Percentiles rank a stretch among this genome's conserved stretches.
phyloP scores from a whole-genome alignment of 1,139 yeast genomes.

The Nakaseomyces uthaithaninus region DNA sequence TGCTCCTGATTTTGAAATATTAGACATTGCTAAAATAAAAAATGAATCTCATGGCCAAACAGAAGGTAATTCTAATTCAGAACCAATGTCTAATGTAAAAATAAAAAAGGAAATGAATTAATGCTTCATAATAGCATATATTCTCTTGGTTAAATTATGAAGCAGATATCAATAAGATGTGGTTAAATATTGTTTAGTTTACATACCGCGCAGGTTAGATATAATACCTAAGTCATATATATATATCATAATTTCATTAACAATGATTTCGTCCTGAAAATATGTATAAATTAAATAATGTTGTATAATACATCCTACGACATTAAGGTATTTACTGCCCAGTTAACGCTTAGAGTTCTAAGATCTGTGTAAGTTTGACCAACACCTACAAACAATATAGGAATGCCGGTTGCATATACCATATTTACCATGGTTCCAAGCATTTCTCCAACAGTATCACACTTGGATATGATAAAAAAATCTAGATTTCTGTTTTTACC shows the following conservation, averaged over 20 bases:
- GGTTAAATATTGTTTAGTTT: no score
- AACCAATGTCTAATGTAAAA: no score
- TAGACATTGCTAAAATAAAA: constrained; percentile 35
- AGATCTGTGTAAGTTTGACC: constrained; percentile 97
- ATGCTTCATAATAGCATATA: no score
- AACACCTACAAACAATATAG: constrained; percentile 89
- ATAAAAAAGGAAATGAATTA: neutral
- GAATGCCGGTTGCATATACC: constrained; percentile 95
- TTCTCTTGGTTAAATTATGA: no score
- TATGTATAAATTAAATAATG: constrained; percentile 4
- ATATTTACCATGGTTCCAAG: constrained; percentile 95
- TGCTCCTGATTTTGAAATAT: constrained; percentile 50
- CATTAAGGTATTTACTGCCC: constrained; percentile 86
- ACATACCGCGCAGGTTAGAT: no score
- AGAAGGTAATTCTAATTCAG: neutral
- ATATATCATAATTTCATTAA: no score
- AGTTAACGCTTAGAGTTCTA: constrained; percentile 82
- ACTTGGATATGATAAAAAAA: constrained; percentile 87
- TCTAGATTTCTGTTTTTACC: constrained; percentile 77
- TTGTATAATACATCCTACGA: constrained; percentile 27
- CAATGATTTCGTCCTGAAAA: no score
- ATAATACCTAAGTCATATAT: no score
- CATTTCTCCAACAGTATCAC: constrained; percentile 96
- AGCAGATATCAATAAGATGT: no score
- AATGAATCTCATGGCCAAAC: constrained; percentile 1